Evolutionary conservation across 1,284 basidiomycete species (phyloP).

Genomic region (Leccinum pachyderme): DNA sequence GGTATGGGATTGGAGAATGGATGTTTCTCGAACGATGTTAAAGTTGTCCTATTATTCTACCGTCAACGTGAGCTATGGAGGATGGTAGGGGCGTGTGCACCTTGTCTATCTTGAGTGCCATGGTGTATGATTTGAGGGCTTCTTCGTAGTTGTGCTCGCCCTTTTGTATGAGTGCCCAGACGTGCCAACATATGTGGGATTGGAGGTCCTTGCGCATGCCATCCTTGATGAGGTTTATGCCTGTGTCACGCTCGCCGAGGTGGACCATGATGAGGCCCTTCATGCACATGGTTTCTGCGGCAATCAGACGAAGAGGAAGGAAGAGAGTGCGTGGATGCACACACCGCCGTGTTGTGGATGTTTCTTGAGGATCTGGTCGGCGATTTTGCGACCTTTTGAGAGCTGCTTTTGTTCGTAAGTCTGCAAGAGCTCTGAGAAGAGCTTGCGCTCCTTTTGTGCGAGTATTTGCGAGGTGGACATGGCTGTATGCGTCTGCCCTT

Average conservation of each 20-base stretch:
- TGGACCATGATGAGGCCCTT: conserved; percentile 87
- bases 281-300: conserved; percentile 87
- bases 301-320: conserved; percentile 12
- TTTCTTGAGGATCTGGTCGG: conserved; percentile 94
- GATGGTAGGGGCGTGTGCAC: conserved; percentile 45
- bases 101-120: conserved; percentile 86
- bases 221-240: conserved; percentile 83
- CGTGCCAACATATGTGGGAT: conserved; percentile 98
- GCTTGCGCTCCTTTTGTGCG: conserved; percentile 79
- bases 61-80: conserved; percentile 11
- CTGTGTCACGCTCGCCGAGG: conserved; percentile 82
- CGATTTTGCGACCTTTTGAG: conserved; percentile 88
- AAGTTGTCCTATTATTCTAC: conserved; percentile 73
- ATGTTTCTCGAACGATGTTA: conserved; percentile 90
- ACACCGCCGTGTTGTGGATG: conserved; percentile 93
- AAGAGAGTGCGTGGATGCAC: conserved; percentile 7
- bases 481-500: not conserved
- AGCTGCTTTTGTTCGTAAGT: conserved; percentile 90
- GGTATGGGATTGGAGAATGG: conserved; percentile 89
- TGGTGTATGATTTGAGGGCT: conserved; percentile 80
- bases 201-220: conserved; percentile 87
- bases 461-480: conserved; percentile 38
- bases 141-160: conserved; percentile 90
- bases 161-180: conserved; percentile 91
- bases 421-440: conserved; percentile 89